phyloP scores from a whole-genome alignment of 2,329 filamentous ascomycete species.

The Huntiella savannae region DNA sequence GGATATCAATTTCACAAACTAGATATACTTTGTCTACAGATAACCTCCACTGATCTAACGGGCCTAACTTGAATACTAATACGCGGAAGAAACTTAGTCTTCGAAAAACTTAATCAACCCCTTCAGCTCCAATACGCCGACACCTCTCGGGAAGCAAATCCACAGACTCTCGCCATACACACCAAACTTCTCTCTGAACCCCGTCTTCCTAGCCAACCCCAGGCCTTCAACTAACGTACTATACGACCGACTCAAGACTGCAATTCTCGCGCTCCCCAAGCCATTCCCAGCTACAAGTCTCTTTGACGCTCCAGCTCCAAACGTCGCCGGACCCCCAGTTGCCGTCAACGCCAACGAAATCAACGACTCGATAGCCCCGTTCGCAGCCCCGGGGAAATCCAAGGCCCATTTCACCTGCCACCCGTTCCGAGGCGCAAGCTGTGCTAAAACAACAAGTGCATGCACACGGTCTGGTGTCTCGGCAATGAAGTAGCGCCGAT shows the following conservation, averaged over 20 bases:
- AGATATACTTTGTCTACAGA: too few species aligned
- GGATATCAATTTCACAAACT: too few species aligned
- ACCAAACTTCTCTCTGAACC: constrained; percentile 82
- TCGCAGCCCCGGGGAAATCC: constrained; percentile 75
- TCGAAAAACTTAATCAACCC: constrained; percentile 87
- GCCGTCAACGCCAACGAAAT: constrained; percentile 47
- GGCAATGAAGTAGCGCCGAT: constrained; percentile 73
- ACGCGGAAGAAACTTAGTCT: constrained; percentile 6
- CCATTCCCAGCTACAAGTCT: constrained; percentile 65
- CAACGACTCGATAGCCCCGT: constrained; percentile 68
- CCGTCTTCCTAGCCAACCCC: constrained; percentile 64
- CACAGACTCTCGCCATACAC: constrained; percentile 68
- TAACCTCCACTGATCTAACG: too few species aligned
- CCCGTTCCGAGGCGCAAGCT: constrained; percentile 61
- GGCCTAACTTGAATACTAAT: too few species aligned
- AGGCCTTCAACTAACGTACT: constrained; percentile 65
- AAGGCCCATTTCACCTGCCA: constrained; percentile 96
- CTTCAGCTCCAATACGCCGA: constrained; percentile 63
- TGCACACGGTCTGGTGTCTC: constrained; percentile 54
- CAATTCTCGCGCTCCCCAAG: constrained; percentile 59
- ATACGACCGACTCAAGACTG: constrained; percentile 68
- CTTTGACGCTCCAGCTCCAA: constrained; percentile 63
- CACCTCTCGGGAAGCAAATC: constrained; percentile 76
- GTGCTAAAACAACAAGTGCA: constrained; percentile 65
- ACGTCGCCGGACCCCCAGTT: constrained; percentile 47